Base-by-base conservation (phyloP, 306 rosid genomes). In the Luffa aegyptiaca region DNA sequence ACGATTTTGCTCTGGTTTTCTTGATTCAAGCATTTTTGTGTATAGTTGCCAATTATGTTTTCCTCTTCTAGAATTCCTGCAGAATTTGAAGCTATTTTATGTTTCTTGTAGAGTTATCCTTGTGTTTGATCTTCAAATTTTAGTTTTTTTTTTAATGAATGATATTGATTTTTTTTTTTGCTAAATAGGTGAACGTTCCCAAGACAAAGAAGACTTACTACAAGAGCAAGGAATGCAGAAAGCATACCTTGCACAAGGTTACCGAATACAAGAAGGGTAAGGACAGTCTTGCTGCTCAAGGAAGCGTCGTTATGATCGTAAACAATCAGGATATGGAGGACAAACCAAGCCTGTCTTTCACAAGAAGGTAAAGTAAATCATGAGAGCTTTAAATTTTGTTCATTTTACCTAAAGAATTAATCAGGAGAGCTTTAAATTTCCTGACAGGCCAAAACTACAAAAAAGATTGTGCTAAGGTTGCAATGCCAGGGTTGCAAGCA, bases 221-320 rank as follows among this genome's bases (percentile, higher is more conserved):
- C 84, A 86, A 86, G 88, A 83, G 56, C 81, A 86, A 86, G 84
- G 88, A 86, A 44, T 83, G 88, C 82, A 86, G 42, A 76, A 87
- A 87, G 90, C 90, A 87, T 81, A 84, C 88, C 79, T 68, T 84
- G 88, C 90, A 87, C 81, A 84, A 87, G 79, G 90, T 87, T 5
- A 87, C 90, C 1, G 88, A 87, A 48, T 87, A 84, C 46, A 87
- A 84, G 69, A 87, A 82, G 82, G 86, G 90, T 2, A 87, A 87
- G 85, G 88, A 80, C 3, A 84, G 87, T 41, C 86, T 87, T 72
- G 87, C 86, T 51, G 90, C 84, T 17, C 84, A 87, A 79, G 90
- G 90, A 87, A 87, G 83, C 81, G 87, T 39, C 87, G 90, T 77
- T 87, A 87, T n/a, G 90, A 87, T 31, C 87, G 87, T 51, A 87